phyloP scores from a whole-genome alignment of 495 filamentous ascomycete genomes.

The Cercophora scortea region DNA sequence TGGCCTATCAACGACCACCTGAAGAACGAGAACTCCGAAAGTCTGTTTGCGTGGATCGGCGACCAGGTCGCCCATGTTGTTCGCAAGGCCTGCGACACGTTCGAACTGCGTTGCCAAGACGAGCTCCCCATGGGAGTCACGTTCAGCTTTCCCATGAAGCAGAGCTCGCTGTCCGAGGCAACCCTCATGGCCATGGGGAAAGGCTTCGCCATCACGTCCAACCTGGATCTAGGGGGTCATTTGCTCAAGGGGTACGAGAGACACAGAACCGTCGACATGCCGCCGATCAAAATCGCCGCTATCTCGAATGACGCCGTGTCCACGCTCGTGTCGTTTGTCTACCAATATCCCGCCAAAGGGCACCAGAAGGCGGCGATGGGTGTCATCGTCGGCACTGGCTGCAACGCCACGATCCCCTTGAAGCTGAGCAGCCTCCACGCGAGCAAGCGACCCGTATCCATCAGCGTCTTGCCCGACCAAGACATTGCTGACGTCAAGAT shows the following conservation, averaged over 20 bases:
- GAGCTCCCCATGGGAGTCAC: constrained; percentile 72
- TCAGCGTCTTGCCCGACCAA: constrained; percentile 54
- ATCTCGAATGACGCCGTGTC: constrained; percentile 80
- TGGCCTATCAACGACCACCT: constrained; percentile 78
- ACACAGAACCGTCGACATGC: constrained; percentile 41
- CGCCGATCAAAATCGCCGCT: constrained; percentile 61
- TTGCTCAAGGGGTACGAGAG: constrained; percentile 61
- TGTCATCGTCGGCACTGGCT: constrained; percentile 76
- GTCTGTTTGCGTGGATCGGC: constrained; percentile 74
- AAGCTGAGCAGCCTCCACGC: constrained; percentile 54
- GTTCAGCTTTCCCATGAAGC: constrained; percentile 81
- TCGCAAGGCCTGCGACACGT: constrained; percentile 28
- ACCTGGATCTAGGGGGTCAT: constrained; percentile 63
- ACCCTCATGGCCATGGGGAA: constrained; percentile 84
- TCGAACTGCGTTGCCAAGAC: constrained; percentile 15
- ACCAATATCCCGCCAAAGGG: constrained; percentile 37
- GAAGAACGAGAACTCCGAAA: constrained; percentile 67
- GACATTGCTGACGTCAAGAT: constrained; percentile 49
- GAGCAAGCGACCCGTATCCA: constrained; percentile 44
- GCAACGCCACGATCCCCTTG: constrained; percentile 75
- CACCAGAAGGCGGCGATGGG: constrained; percentile 58
- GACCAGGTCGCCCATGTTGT: constrained; percentile 69
- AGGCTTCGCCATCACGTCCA: constrained; percentile 69
- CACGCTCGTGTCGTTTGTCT: constrained; percentile 69
- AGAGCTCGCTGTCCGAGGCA: constrained; percentile 66